Base-by-base conservation (phyloP, 1,139 yeast genomes). In the Debaryomyces fabryi region DNA sequence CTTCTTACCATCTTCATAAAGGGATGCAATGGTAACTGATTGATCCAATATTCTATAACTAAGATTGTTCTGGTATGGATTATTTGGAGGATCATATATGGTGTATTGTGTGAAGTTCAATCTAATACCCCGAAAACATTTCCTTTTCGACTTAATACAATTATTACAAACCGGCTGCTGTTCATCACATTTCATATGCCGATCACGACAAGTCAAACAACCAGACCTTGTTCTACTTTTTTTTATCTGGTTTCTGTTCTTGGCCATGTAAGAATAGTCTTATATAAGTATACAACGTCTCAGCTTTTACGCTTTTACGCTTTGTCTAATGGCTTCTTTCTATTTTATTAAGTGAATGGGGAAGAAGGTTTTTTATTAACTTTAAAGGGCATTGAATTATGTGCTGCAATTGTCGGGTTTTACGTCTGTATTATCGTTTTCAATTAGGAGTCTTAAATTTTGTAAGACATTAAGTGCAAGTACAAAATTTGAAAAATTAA, bases 101-200 rank as follows among this genome's bases (percentile, higher is more conserved):
- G 71, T 72, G 48, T 74, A 74, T 54, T 72, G 79, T 29, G 76
- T 73, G 60, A 75, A 75, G 54, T 75, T 75, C 38, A 75, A 65
- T 37, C 80, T 61, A n/a, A 72, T 63, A 2, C 80, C 80, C 49
- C 79, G 59, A 53, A 69, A 70, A 52, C 80, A 75, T 49, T 71
- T 72, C 36, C 80, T 58, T 44, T 69, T 69, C 9, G 76, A 71
- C 50, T 69, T 73, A 44, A 73, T 63, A 54, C 80, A 75, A 56
- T 75, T 75, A 40, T 68, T 68, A 56, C 80, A 75, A 24, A 74
- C 76, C 1, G 80, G 80, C 44, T 65, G 68, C 51, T 70, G 76
- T 57, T 75, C 80, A 53, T 75, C 80, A 58, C 80, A 75, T 58
- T 75, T 75, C 71, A 75, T 73, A 56, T 75, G 80, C 45, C 80